Percentiles rank a stretch among this genome's conserved stretches.
These are phyloP conservation scores for Cercospora zeina DNA, from an alignment of 2,329 filamentous ascomycete genomes.

Conservation along the genomic window DNA sequence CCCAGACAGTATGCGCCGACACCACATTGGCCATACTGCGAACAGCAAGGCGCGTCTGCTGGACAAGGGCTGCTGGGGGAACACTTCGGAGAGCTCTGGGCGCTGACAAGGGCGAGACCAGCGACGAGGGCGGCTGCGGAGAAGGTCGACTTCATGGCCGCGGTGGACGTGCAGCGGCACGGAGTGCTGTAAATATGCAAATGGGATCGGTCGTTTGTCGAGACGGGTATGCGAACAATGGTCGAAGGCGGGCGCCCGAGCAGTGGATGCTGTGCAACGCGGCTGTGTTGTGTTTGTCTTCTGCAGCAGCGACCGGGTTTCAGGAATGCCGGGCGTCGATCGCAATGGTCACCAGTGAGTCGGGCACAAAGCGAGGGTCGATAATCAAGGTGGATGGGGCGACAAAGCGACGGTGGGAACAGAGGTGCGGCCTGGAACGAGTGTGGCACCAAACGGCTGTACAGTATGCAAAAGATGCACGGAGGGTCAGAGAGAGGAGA, in stretches of 20 bases:
- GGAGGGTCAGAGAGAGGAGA: slow-evolving; percentile 1
- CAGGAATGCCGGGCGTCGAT: slow-evolving; percentile 13
- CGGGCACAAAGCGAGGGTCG: slow-evolving; percentile 17
- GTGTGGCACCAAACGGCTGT: slow-evolving; percentile 13
- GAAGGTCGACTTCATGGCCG: slow-evolving; percentile 34
- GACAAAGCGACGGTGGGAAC: slow-evolving; percentile 16
- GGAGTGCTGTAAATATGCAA: slow-evolving; percentile 13
- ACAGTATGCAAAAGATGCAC: slow-evolving; percentile 1
- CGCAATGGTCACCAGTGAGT: slow-evolving; percentile 13
- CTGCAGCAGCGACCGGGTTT: slow-evolving; percentile 16
- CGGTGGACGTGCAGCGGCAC: slow-evolving; percentile 17
- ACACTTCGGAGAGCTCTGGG: slow-evolving; percentile 35
- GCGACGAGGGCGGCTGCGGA: slow-evolving; percentile 39
- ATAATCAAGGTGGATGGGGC: neutral
- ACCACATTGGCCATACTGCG: slow-evolving; percentile 84
- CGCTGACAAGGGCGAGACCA: slow-evolving; percentile 35
- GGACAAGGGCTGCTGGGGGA: slow-evolving; percentile 38
- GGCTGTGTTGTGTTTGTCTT: slow-evolving; percentile 12
- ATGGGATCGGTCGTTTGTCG: neutral
- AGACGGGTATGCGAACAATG: neutral
- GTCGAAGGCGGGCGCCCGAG: slow-evolving; percentile 6
- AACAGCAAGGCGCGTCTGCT: slow-evolving; percentile 41
- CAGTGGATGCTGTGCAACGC: slow-evolving; percentile 17
- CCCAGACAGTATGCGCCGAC: slow-evolving; percentile 93
- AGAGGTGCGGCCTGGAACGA: slow-evolving; percentile 17